Conservation (phyloP, 441 rosid genomes). For the Populus trichocarpa region DNA sequence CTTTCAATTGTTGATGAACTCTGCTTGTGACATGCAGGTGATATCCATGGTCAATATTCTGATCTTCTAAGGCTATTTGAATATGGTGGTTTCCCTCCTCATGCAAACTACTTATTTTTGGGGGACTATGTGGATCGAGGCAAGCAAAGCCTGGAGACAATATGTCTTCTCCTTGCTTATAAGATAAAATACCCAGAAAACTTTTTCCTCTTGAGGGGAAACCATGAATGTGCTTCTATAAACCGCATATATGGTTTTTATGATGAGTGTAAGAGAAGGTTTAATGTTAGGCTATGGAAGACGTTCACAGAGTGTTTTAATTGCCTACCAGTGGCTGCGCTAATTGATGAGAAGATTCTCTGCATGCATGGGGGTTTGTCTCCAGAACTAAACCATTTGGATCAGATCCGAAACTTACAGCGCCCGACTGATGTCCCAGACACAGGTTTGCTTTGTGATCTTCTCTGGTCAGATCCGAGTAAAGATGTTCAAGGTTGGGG, state of each 20-base stretch:
- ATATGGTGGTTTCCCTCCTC: conserved; percentile 81
- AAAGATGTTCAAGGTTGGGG: conserved; percentile 69
- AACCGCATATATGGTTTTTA: conserved; percentile 76
- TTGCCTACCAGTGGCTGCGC: conserved; percentile 72
- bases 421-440: conserved; percentile 73
- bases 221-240: conserved; percentile 77
- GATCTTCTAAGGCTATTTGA: conserved; percentile 90
- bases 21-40: conserved; percentile 50
- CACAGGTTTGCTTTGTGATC: conserved; percentile 72
- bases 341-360: conserved; percentile 71
- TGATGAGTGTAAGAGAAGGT: conserved; percentile 73
- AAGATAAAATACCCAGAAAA: conserved; percentile 69
- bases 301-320: conserved; percentile 61
- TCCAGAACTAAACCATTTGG: conserved; percentile 53
- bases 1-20: background rate
- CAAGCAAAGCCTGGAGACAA: conserved; percentile 74
- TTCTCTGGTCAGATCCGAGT: conserved; percentile 77
- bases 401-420: conserved; percentile 49
- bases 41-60: conserved; percentile 87
- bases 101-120: conserved; percentile 72
- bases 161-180: conserved; percentile 70
- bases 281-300: conserved; percentile 70
- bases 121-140: conserved; percentile 89
- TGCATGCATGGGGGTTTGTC: conserved; percentile 87
- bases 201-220: conserved; percentile 71